Base-by-base conservation (phyloP, 148 eudicot genomes). In the Cornus florida region DNA sequence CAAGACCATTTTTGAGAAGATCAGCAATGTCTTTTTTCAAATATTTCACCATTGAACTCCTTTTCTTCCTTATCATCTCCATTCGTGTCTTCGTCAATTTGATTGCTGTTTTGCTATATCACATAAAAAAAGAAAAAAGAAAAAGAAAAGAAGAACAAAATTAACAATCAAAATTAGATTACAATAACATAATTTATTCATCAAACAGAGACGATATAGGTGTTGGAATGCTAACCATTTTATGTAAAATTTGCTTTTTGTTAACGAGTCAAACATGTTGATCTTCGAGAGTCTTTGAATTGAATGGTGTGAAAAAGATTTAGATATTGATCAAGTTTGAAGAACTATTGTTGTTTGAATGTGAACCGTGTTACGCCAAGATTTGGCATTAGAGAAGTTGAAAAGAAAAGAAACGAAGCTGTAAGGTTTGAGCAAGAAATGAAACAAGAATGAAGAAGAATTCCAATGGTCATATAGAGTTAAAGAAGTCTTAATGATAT, bases 11-110 rank as follows among this genome's bases (percentile, higher is more conserved):
- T 57, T 78, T 87, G 28, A 97, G 84, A 75, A 97, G 98, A 69
- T 91, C 95, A 13, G 88, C 88, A 57, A 97, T 84, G 72, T 97
- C 99, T 68, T 90, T 91, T 84, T 84, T 94, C 83, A 92, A 73
- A 77, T 83, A 91, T 83, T 83, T 94, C 92, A 87, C 89, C 93
- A 86, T 92, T 79, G 98, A 93, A 78, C 78, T 87, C 50, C 98
- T 88, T 85, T 89, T 92, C 89, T 87, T 91, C 82, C 74, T 86
- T 71, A 94, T 87, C 82, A 80, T 84, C 43, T 92, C 95, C 33
- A 89, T 73, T 68, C 99, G 81, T 2, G 82, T 79, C 77, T 75
- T 85, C 31, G 88, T 87, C 69, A 87, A 72, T 90, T 75, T 91
- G 48, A 89, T 13, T n/a, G 82, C 77, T 24, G 97, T 75, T 84